Evolutionary conservation across 805 yeast genomes (phyloP), one percentile per base, ranked within the genome.

Genomic region (Komagataella populi): DNA sequence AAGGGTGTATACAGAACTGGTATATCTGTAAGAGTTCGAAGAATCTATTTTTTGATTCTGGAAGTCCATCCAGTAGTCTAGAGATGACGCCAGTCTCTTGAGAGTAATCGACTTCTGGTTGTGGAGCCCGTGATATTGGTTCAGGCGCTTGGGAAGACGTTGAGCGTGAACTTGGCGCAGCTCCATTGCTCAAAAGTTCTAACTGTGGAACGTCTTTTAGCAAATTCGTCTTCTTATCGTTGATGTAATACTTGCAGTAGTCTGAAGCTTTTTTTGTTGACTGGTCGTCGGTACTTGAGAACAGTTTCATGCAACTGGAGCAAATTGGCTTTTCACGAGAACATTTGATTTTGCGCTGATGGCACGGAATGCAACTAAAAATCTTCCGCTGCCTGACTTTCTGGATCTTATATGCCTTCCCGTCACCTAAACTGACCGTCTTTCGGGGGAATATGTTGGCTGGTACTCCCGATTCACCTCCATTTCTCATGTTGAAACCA

Each of bases 341-440:
- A 63, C 88, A 83, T 57, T 80, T 80, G 55, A 82, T 79, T 63
- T 82, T 82, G 61, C 82, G 76, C 53, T 79, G 77, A 60, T 80
- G 86, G 55, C 86, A 80, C 44, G 81, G 73, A 12, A 80, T 77
- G 61, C 86, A 80, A 50, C 77, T 71, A 47, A 75, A 66, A 47
- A 80, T 78, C 57, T 73, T 73, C 51, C 86, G 61, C 60, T 80
- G 86, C 54, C 86, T 72, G 3, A 80, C 68, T 53, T 76, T 77
- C 57, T 80, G 86, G 16, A 78, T 75, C 60, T 80, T 80, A 68
- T 76, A 75, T 6, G 79, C 74, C 55, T 74, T 76, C 14, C 39
- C 39, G 14, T 30, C 14, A 3, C 39, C 39, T 30, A 30, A 10
- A 30, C 39, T 30, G 3, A 30, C 39, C n/a, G 39, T 30, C 12